Evolutionary conservation across 768 basidiomycete species (phyloP).

Genomic region (Russula olivacea): DNA sequence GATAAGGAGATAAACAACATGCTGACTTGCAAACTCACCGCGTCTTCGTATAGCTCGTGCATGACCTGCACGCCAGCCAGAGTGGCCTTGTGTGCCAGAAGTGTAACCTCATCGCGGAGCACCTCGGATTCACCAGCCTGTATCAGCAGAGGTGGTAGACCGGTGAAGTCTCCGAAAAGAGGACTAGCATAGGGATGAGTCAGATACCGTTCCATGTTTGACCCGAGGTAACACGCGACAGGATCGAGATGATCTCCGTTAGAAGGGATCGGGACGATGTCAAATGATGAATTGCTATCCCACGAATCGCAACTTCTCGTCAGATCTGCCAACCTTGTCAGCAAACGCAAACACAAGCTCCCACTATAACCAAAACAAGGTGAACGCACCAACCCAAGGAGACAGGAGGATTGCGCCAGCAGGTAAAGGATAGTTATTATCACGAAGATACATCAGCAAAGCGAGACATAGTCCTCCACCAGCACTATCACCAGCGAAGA

Average conservation of each 20-base stretch:
- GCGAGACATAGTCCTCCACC: slow-evolving; percentile 86
- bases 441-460: slow-evolving; percentile 89
- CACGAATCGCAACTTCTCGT: slow-evolving; percentile 99
- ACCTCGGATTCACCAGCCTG: slow-evolving; percentile 94
- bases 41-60: slow-evolving; percentile 89
- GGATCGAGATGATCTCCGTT: slow-evolving; percentile 86
- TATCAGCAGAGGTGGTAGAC: slow-evolving; percentile 84
- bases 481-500: slow-evolving; percentile 87
- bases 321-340: slow-evolving; percentile 48
- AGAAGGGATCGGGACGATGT: slow-evolving; percentile 70
- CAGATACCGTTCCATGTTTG: slow-evolving; percentile 68
- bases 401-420: slow-evolving; percentile 85
- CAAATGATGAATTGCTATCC: slow-evolving; percentile 84
- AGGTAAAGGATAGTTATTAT: slow-evolving; percentile 79
- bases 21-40: slow-evolving; percentile 44
- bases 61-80: slow-evolving; percentile 78
- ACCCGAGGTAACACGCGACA: slow-evolving; percentile 89
- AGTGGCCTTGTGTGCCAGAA: slow-evolving; percentile 90
- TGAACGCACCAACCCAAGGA: slow-evolving; percentile 85
- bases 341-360: slow-evolving; percentile 11
- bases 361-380: not conserved
- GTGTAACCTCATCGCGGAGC: slow-evolving; percentile 85
- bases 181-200: slow-evolving; percentile 97
- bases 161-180: slow-evolving; percentile 82
- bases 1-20: not conserved